Conservation (phyloP, 1,139 yeast genomes). For the Yamadazyma oceani region DNA sequence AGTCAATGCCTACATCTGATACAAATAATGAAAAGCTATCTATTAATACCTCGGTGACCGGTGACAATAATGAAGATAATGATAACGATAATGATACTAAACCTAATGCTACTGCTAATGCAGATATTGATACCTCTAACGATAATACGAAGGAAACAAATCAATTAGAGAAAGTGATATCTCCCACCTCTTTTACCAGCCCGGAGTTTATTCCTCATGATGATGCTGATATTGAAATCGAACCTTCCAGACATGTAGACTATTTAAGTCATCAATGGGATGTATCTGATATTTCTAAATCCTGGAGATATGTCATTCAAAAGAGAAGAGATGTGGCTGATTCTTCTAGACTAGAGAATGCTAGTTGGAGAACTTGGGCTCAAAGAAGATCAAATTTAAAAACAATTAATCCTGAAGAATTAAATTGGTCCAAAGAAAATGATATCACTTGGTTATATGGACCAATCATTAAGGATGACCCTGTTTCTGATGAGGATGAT, state of each 20-base stretch:
- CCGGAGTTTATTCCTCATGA: slow-evolving; percentile 66
- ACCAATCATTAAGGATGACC: slow-evolving; percentile 58
- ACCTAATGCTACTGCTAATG: neutral
- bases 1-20: neutral
- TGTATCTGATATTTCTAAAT: slow-evolving; percentile 85
- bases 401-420: slow-evolving; percentile 70
- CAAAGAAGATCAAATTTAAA: slow-evolving; percentile 64
- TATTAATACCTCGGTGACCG: slow-evolving; percentile 1
- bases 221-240: slow-evolving; percentile 76
- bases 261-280: slow-evolving; percentile 95
- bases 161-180: slow-evolving; percentile 1
- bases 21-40: slow-evolving; percentile 4
- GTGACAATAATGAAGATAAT: slow-evolving; percentile 1
- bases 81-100: neutral
- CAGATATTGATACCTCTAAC: neutral
- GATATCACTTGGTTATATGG: slow-evolving; percentile 86
- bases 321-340: slow-evolving; percentile 76
- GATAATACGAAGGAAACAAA: neutral
- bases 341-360: slow-evolving; percentile 69
- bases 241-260: slow-evolving; percentile 90
- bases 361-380: slow-evolving; percentile 90
- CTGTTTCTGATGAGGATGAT: slow-evolving; percentile 27
- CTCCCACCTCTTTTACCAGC: slow-evolving; percentile 16
- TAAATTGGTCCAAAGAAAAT: slow-evolving; percentile 78
- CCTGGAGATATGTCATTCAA: slow-evolving; percentile 90